phyloP scores from a whole-genome alignment of 805 yeast genomes.

The Kodamaea restingae region DNA sequence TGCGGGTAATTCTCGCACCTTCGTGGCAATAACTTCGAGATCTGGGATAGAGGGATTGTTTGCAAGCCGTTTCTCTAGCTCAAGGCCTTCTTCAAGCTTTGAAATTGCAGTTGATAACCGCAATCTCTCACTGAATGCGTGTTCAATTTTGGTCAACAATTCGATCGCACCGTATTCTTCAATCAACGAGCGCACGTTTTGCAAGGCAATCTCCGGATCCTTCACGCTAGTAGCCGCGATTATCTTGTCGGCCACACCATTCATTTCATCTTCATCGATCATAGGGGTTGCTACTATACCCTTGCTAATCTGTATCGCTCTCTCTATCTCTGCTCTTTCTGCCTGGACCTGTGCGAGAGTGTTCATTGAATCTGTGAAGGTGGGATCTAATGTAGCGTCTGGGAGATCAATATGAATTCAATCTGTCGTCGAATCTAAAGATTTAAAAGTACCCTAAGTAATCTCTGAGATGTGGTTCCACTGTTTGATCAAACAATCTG shows the following conservation, averaged over 20 bases:
- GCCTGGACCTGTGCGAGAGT: slow-evolving; percentile 18
- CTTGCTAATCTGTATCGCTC: background rate
- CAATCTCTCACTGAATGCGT: slow-evolving; percentile 4
- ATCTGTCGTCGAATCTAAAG: too few species aligned
- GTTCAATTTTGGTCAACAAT: slow-evolving; percentile 7
- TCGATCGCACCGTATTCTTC: slow-evolving; percentile 13
- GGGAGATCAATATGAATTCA: too few species aligned
- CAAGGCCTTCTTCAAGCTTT: slow-evolving; percentile 9
- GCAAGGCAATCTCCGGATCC: slow-evolving; percentile 5
- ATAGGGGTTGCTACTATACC: background rate
- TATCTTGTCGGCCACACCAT: slow-evolving; percentile 5
- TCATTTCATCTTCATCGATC: slow-evolving; percentile 2
- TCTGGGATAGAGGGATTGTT: slow-evolving; percentile 10
- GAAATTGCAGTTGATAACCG: slow-evolving; percentile 1
- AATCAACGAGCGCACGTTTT: slow-evolving; percentile 11
- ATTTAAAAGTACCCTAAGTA: too few species aligned
- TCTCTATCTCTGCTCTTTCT: slow-evolving; percentile 6
- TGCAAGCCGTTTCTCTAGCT: slow-evolving; percentile 1
- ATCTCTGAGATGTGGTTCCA: too few species aligned
- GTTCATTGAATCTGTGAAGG: slow-evolving; percentile 3
- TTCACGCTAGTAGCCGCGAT: slow-evolving; percentile 3
- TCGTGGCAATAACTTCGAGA: slow-evolving; percentile 12
- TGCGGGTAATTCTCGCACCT: slow-evolving; percentile 6
- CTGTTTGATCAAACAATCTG: too few species aligned
- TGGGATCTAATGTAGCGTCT: too few species aligned